Evolutionary conservation across 23 red algal species (phyloP), one percentile per base, ranked within the genome.

Genomic region (Agarophyton chilense): DNA sequence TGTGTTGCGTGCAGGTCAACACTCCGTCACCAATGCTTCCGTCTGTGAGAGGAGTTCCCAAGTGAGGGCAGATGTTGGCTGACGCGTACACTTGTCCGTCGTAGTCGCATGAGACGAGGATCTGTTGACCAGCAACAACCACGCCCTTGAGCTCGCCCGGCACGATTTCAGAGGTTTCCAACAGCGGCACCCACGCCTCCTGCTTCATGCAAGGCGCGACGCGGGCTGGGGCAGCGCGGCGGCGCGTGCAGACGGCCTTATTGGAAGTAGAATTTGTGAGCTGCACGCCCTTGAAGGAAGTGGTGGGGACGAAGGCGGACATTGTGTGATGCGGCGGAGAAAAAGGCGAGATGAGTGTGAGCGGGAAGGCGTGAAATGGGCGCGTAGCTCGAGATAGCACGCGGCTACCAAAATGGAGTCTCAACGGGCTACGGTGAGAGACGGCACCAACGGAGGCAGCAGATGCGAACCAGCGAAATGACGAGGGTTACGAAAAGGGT

Each of bases 21-120:
- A 88, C 87, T 24, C 96, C 96, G 77, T 95, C 94, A 31, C 82
- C 92, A 35, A 98, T 79, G 43, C 52, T 56, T 53, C 96, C 96
- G 65, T 95, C 79, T 25, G 89, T 91, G 54, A 98, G 72, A 52
- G 96, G 96, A 24, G 92, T 95, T 52, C 92, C 96, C 81, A 98
- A 79, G 65, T 98, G 96, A 25, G 92, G 92, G 80, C 96, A 98
- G 64, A 95, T 83, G 36, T 94, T 94, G 22, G 92, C 83, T 36
- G 92, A 88, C 51, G 88, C 93, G 46, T 95, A 98, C 62, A 98
- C 96, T 68, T 93, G 92, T 10, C 96, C 96, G 84, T 98, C 96
- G 42, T 86, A 93, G 81, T 98, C 96, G 68, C 92, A 94, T 19
- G 94, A 92, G 12, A 98, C 93, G 16, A 98, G 74, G 77, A 98